Evolutionary conservation across 768 basidiomycete genomes (phyloP).

Genomic region (Serendipita vermifera): DNA sequence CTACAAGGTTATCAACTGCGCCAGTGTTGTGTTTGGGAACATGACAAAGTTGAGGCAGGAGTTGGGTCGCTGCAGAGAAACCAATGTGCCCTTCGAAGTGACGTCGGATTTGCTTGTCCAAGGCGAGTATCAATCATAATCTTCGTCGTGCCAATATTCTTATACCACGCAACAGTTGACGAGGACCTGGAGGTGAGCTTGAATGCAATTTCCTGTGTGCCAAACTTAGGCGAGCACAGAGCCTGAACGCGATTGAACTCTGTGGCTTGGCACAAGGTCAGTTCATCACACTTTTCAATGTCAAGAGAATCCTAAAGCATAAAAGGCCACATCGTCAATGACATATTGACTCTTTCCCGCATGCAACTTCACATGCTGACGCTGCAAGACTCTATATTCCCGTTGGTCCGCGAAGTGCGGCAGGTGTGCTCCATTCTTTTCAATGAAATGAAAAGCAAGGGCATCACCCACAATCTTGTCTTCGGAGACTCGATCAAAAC

Average conservation of each 20-base stretch:
- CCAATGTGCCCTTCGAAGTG: neutral
- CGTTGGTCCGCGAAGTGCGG: slow-evolving; percentile 21
- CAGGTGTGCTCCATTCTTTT: slow-evolving; percentile 27
- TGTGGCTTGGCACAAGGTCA: slow-evolving; percentile 17
- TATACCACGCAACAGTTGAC: slow-evolving; percentile 16
- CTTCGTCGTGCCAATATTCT: slow-evolving; percentile 13
- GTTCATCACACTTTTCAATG: neutral
- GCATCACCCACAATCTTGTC: slow-evolving; percentile 23
- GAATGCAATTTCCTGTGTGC: neutral
- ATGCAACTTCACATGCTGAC: slow-evolving; percentile 25
- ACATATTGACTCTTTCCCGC: slow-evolving; percentile 28
- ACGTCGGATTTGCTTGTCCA: neutral
- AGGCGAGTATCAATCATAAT: neutral
- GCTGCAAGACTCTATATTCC: slow-evolving; percentile 17
- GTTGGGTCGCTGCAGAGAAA: slow-evolving; percentile 10
- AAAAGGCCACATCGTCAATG: slow-evolving; percentile 25
- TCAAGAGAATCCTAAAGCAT: too few relatives aligned
- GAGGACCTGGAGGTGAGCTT: slow-evolving; percentile 21
- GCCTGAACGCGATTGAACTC: slow-evolving; percentile 28
- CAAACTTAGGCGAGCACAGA: slow-evolving; percentile 16
- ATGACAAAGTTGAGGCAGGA: slow-evolving; percentile 20
- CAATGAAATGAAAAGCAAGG: slow-evolving; percentile 27
- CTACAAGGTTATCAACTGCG: slow-evolving; percentile 21
- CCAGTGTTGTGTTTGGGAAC: slow-evolving; percentile 24
- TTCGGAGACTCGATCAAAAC: slow-evolving; percentile 23